Base-by-base conservation (phyloP, 2,329 filamentous ascomycete species). In the Paramyrothecium sp. region DNA sequence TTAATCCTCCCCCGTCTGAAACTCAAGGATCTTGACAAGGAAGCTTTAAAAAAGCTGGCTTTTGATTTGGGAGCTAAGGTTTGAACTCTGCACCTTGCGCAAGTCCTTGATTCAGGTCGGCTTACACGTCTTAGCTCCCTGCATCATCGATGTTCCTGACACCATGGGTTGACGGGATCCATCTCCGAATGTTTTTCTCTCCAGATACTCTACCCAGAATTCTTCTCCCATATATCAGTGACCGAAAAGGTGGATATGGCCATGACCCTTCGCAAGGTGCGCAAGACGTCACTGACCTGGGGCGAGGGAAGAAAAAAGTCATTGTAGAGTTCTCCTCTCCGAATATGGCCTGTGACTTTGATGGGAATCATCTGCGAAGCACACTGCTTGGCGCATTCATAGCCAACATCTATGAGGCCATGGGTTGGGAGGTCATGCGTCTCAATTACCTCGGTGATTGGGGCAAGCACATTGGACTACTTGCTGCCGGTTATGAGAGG, bases 271-370 rank as follows among this genome's bases (percentile, higher is more conserved):
- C 54, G 2, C 53, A 55, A 33, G 60, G 60, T 10, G 23, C 57
- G 5, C 47, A 19, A 12, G 54, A 61, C 23, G 19, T 44, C 12
- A 44, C 22, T 7, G 52, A 51, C n/a, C 52, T 34, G 34, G 50
- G 55, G 10, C 55, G 55, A 20, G 26, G 26, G 5, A 30, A 30
- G 26, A 62, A 59, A 41, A 60, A 51, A 66, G 81, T 88, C 49
- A 78, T 91, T 48, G 80, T 91, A 59, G 89, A 91, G 63, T 91
- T 91, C 71, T 89, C 87, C 1, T 89, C 86, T 8, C 89, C 89
- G 30, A 92, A 92, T 67, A 89, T 92, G 50, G 89, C 89, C 20
- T 90, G 89, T 67, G 88, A 88, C 21, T 92, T 92, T 73, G 87
- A 90, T 67, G 88, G 87, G 21, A 87, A 87, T 7, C 89, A 93